Percentiles rank a stretch among this genome's conserved stretches.
phyloP scores from a whole-genome alignment of 805 yeast species.

The Wickerhamiella parazyma region DNA sequence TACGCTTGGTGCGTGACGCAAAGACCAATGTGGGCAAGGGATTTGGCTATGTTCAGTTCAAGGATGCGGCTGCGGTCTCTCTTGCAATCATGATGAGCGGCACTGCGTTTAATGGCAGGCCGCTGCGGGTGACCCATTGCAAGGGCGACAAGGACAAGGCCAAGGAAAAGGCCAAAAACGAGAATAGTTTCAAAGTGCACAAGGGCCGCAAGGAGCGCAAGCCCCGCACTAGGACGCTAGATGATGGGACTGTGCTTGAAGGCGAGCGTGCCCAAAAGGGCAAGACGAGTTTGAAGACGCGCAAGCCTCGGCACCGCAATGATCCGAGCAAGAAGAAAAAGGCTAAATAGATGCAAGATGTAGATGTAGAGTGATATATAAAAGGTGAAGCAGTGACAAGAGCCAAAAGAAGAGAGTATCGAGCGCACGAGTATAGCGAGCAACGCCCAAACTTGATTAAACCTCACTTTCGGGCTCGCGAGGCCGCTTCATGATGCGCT shows the following conservation, averaged over 20 bases:
- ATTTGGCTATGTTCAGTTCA: conserved; percentile 88
- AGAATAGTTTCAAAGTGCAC: neutral
- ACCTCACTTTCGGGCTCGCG: too few relatives aligned
- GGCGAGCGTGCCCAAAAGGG: conserved; percentile 24
- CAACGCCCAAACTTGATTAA: too few relatives aligned
- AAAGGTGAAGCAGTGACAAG: too few relatives aligned
- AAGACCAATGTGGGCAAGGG: conserved; percentile 96
- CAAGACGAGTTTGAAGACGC: conserved; percentile 11
- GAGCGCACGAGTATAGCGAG: too few relatives aligned
- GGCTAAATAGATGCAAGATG: too few relatives aligned
- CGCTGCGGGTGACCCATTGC: conserved; percentile 65
- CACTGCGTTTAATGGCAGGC: conserved; percentile 43
- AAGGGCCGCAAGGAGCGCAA: conserved; percentile 1
- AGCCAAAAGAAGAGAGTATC: too few relatives aligned
- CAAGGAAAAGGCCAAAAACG: neutral
- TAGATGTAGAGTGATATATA: too few relatives aligned
- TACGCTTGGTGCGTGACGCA: conserved; percentile 80
- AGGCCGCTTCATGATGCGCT: conserved; percentile 1
- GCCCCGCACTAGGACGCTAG: conserved; percentile 2
- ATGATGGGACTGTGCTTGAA: conserved; percentile 16
- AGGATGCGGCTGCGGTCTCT: conserved; percentile 48
- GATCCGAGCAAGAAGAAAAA: conserved; percentile 8
- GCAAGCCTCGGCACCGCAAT: conserved; percentile 15
- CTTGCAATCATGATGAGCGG: conserved; percentile 71
- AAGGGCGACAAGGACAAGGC: conserved; percentile 22